Percentiles rank a stretch among this genome's conserved stretches.
These are phyloP conservation scores for Picea abies DNA, from an alignment of 83 land plant genomes.

Conservation along the genomic window DNA sequence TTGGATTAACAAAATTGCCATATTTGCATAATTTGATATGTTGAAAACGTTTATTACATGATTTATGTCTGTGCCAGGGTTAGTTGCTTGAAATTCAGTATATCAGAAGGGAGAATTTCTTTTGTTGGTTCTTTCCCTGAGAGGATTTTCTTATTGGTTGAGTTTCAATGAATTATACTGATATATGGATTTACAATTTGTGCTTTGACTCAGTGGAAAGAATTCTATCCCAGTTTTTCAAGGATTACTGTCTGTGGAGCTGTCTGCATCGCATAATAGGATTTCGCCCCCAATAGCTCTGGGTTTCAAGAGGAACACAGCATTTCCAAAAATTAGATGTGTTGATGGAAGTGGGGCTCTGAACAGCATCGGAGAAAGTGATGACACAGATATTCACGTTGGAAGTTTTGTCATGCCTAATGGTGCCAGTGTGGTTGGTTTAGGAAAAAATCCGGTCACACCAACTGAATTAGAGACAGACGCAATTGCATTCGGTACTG, in stretches of 20 bases:
- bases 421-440: not conserved
- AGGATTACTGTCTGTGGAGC: not conserved
- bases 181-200: slow-evolving; percentile 4
- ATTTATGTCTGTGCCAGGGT: not conserved
- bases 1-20: too few relatives aligned
- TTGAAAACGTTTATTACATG: too few relatives aligned
- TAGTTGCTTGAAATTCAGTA: not conserved
- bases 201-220: slow-evolving; percentile 5
- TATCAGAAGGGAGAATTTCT: not conserved
- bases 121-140: not conserved
- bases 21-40: too few relatives aligned
- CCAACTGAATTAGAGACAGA: slow-evolving; percentile 43
- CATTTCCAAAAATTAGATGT: slow-evolving; percentile 7
- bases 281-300: not conserved
- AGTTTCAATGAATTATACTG: not conserved
- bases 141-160: not conserved
- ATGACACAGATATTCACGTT: not conserved
- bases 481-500: slow-evolving; percentile 36
- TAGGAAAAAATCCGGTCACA: slow-evolving; percentile 10
- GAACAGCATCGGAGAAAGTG: not conserved
- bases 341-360: not conserved
- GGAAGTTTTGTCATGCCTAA: not conserved
- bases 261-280: not conserved
- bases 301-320: not conserved
- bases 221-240: not conserved